Conservation (phyloP, 2,329 filamentous ascomycete genomes). For the Plenodomus lindquistii region DNA sequence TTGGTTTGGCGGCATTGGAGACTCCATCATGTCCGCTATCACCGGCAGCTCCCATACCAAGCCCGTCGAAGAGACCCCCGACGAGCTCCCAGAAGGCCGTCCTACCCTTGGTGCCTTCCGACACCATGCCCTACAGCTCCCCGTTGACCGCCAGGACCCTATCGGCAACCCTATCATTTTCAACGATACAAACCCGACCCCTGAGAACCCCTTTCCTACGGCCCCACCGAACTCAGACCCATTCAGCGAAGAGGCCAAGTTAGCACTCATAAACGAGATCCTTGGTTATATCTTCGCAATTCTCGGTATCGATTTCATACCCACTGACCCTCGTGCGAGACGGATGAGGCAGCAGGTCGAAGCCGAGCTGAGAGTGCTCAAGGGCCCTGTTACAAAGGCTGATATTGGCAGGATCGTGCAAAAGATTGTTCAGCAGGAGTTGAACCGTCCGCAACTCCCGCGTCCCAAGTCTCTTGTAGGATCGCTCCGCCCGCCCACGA, state of each 20-base stretch:
- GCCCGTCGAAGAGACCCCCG: not conserved
- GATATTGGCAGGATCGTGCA: not conserved
- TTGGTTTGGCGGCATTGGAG: not conserved
- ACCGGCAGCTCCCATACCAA: not conserved
- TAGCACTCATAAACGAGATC: not conserved
- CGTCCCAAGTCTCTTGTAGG: not conserved
- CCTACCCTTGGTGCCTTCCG: not conserved
- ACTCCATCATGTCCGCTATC: not conserved
- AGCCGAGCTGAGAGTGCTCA: not conserved
- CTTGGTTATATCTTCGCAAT: not conserved
- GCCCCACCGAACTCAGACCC: not conserved
- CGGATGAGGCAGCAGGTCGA: not conserved
- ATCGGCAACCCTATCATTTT: not conserved
- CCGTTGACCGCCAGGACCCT: not conserved
- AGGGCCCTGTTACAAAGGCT: not conserved
- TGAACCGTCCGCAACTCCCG: too few species aligned
- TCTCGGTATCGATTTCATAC: not conserved
- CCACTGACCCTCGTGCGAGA: not conserved
- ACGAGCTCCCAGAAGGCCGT: not conserved
- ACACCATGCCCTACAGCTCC: not conserved
- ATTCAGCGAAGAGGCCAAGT: not conserved
- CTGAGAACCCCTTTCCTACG: too few species aligned
- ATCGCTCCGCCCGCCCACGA: not conserved
- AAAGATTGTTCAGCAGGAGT: not conserved
- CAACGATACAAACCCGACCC: not conserved